Conservation (phyloP, 345 rosid species). For the Dipteronia dyeriana region DNA sequence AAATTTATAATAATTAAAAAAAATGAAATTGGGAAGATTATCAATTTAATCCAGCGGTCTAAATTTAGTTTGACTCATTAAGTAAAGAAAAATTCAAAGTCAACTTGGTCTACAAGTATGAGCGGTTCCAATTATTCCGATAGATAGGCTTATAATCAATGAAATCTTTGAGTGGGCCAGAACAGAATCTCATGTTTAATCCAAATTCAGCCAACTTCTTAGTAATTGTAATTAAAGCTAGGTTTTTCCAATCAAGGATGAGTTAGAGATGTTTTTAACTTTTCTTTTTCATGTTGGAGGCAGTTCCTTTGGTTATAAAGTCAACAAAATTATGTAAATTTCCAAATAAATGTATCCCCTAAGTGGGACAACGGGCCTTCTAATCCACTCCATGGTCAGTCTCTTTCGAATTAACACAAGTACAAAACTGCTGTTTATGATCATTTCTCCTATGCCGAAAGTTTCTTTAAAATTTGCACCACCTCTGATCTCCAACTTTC, state of each 20-base stretch:
- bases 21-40: too few species aligned
- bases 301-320: not conserved
- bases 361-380: slow-evolving; percentile 35
- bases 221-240: not conserved
- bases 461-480: not conserved
- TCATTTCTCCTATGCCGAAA: slow-evolving; percentile 19
- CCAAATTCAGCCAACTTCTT: not conserved
- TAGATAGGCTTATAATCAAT: not conserved
- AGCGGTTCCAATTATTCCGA: slow-evolving; percentile 6
- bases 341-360: slow-evolving; percentile 21
- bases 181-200: not conserved
- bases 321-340: slow-evolving; percentile 12
- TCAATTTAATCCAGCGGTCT: not conserved
- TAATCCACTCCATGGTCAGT: slow-evolving; percentile 9
- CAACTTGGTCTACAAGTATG: slow-evolving; percentile 1
- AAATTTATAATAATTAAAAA: too few species aligned
- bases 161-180: slow-evolving; percentile 19
- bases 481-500: not conserved
- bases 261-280: not conserved
- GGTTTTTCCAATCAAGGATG: slow-evolving; percentile 16
- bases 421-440: not conserved
- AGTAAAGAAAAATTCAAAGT: not conserved
- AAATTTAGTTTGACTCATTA: not conserved
- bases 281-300: slow-evolving; percentile 5
- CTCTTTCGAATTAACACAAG: slow-evolving; percentile 10